Conservation (phyloP, 495 filamentous ascomycete genomes). For the Massariosphaeria phaeospora region DNA sequence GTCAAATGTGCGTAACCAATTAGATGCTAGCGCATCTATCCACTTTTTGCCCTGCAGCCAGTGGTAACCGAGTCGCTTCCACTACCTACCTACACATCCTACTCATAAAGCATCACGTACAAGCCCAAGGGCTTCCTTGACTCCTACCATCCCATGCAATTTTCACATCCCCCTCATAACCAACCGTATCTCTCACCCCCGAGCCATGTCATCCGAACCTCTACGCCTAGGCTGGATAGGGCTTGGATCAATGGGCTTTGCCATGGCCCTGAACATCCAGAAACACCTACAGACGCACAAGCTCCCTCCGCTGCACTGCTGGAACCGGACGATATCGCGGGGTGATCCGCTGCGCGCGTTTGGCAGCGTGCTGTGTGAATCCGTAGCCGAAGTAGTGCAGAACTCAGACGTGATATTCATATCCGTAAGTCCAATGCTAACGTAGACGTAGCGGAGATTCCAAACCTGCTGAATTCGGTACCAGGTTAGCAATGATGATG, state of each 20-base stretch:
- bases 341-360: constrained; percentile 35
- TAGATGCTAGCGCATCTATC: too few species aligned
- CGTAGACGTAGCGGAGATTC: too few species aligned
- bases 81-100: too few species aligned
- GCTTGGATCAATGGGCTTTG: constrained; percentile 44
- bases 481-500: constrained; percentile 37
- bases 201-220: constrained; percentile 3
- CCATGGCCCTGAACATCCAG: constrained; percentile 45
- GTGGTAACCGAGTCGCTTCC: too few species aligned
- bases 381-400: constrained; percentile 33
- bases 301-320: constrained; percentile 34
- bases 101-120: too few species aligned
- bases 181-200: not conserved
- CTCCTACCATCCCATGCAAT: too few species aligned
- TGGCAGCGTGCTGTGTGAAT: constrained; percentile 35
- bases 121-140: too few species aligned
- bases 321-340: constrained; percentile 40
- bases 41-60: too few species aligned
- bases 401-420: constrained; percentile 41
- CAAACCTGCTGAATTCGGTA: not conserved
- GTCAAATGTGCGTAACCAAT: too few species aligned
- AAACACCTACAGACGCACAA: constrained; percentile 32
- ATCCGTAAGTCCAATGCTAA: constrained; percentile 20
- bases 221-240: constrained; percentile 29
- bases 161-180: too few species aligned